Base-by-base conservation (phyloP, 2,329 filamentous ascomycete species). In the Aspergillus bombycis region DNA sequence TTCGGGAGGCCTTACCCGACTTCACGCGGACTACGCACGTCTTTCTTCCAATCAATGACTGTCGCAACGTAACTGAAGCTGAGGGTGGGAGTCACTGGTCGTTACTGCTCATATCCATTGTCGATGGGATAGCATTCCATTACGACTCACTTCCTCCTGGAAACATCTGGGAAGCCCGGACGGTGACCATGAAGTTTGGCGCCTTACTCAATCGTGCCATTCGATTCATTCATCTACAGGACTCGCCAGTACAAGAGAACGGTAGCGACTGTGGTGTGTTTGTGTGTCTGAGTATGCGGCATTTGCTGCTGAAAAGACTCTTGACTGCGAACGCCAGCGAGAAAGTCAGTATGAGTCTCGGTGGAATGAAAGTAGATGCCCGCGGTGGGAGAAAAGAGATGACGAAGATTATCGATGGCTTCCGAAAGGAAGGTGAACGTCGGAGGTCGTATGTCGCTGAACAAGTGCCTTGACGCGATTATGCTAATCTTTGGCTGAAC, bases 21-120 rank as follows among this genome's bases (percentile, higher is more conserved):
- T 96, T 98, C 79, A 82, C 81, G 43, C 85, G 85, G 60, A 91
- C 92, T 48, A 96, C 94, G 4, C 95, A 99, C 79, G 90, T 97
- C 70, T 99, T 99, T 81, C 87, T 99, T 3, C 95, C 95, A 23
- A 90, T 99, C 76, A 98, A 97, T 79, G 94, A 99, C 80, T 91
- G 89, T 71, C 85, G 86, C 54, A 92, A 93, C 69, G 87, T 91
- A 55, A 86, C 85, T 57, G 82, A 90, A 62, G 89, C 93, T n/a
- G 94, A 97, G 79, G 93, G 92, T 46, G 95, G 95, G 45, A 91
- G 91, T 3, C 95, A 99, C 77, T 99, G 95, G 95, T 96, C 93
- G 0, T 83, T 99, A 0, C 88, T 99, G 0, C 86, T 99, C 2
- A 94, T 99, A 36, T 93, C 90, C 14, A 86, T 93, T 46, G 88